Evolutionary conservation across 2,329 filamentous ascomycete genomes (phyloP).

Genomic region (Penicillium crustosum): DNA sequence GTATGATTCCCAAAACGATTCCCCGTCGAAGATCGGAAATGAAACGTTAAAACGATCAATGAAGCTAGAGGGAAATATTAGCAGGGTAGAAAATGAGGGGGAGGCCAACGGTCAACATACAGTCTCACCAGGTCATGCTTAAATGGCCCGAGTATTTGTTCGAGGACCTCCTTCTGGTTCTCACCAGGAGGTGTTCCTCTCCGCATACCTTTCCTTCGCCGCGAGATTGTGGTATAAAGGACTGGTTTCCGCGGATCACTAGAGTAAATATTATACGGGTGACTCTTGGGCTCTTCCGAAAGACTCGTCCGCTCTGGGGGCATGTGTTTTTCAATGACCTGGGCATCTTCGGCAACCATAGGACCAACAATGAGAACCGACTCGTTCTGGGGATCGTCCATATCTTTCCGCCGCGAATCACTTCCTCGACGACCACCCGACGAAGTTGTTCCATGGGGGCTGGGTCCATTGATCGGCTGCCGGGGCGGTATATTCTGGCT

Average conservation of each 20-base stretch:
- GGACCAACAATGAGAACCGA: constrained; percentile 60
- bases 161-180: constrained; percentile 57
- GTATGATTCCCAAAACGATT: constrained; percentile 53
- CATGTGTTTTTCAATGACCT: constrained; percentile 61
- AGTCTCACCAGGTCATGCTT: constrained; percentile 53
- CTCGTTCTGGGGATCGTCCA: constrained; percentile 43
- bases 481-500: constrained; percentile 15
- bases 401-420: constrained; percentile 33
- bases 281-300: constrained; percentile 42
- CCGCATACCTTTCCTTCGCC: constrained; percentile 50
- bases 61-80: constrained; percentile 43
- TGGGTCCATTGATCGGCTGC: constrained; percentile 28
- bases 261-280: constrained; percentile 53
- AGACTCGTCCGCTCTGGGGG: constrained; percentile 43
- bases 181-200: constrained; percentile 45
- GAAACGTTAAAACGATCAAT: constrained; percentile 58
- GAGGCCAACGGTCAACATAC: constrained; percentile 36
- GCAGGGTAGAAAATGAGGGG: not conserved
- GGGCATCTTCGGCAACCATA: constrained; percentile 59
- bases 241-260: constrained; percentile 49
- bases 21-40: constrained; percentile 61
- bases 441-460: constrained; percentile 25
- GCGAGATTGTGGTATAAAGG: constrained; percentile 51
- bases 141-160: constrained; percentile 60
- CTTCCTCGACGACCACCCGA: constrained; percentile 30